A percentile compares a stretch with the other conserved stretches of the same genome.
Evolutionary conservation across 2,329 filamentous ascomycete genomes (phyloP).

Genomic region (Coniochaeta pulveracea): DNA sequence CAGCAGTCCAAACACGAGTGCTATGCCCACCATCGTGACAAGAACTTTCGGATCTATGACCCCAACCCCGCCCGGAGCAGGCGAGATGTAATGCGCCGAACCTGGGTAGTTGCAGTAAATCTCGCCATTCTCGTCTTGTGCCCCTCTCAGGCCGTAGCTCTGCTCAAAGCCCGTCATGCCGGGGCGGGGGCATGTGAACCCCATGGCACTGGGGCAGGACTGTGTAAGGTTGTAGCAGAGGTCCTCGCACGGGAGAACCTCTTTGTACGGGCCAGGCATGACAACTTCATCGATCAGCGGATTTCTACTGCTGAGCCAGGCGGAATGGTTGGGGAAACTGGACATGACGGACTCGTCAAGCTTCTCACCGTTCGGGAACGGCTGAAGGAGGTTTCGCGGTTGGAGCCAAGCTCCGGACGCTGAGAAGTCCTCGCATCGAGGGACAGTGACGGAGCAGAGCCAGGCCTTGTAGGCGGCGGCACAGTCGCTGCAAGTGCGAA

Average conservation of each 20-base stretch:
- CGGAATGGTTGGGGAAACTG: constrained; percentile 20
- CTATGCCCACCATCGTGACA: neutral
- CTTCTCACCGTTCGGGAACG: constrained; percentile 58
- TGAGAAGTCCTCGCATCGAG: constrained; percentile 79
- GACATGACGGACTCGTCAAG: constrained; percentile 25
- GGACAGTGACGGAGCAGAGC: constrained; percentile 89
- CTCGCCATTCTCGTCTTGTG: constrained; percentile 10
- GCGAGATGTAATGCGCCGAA: constrained; percentile 32
- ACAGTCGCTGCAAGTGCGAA: constrained; percentile 66
- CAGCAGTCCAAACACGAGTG: neutral
- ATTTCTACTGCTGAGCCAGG: constrained; percentile 54
- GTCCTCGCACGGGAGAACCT: constrained; percentile 79
- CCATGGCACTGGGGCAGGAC: constrained; percentile 67
- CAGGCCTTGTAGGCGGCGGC: constrained; percentile 76
- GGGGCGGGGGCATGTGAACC: constrained; percentile 60
- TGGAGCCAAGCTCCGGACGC: constrained; percentile 40
- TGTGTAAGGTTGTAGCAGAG: constrained; percentile 79
- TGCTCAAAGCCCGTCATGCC: constrained; percentile 27
- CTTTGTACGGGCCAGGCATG: constrained; percentile 82
- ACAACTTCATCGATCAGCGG: constrained; percentile 59
- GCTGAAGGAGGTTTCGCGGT: constrained; percentile 58
- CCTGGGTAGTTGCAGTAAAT: constrained; percentile 51
- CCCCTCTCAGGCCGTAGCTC: constrained; percentile 29
- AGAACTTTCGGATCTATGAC: too few species aligned
- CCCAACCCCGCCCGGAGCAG: constrained; percentile 3